Percentiles rank a stretch among this genome's conserved stretches.
Evolutionary conservation across 768 basidiomycete species (phyloP).

Genomic region (Xanthoconium purpureum): DNA sequence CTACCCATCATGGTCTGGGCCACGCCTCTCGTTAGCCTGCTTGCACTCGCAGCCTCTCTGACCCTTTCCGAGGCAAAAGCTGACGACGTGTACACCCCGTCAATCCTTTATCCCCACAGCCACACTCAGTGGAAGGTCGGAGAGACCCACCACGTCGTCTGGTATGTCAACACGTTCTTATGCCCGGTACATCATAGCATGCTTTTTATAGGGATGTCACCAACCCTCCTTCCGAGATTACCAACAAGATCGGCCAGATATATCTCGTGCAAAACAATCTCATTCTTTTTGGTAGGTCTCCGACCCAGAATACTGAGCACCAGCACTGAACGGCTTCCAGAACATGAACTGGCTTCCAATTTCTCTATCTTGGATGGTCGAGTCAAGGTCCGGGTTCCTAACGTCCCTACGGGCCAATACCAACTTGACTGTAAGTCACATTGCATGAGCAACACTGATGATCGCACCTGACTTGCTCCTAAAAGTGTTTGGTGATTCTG

Average conservation of each 20-base stretch:
- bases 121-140: neutral
- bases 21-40: constrained; percentile 1
- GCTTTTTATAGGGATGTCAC: constrained; percentile 29
- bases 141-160: constrained; percentile 14
- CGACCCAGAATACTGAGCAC: neutral
- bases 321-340: constrained; percentile 16
- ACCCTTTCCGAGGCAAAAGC: constrained; percentile 4
- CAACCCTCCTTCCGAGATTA: constrained; percentile 29
- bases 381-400: constrained; percentile 27
- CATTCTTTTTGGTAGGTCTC: constrained; percentile 26
- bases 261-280: constrained; percentile 23
- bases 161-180: constrained; percentile 19
- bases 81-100: constrained; percentile 30
- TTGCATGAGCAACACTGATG: neutral
- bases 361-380: constrained; percentile 32
- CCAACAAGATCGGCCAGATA: constrained; percentile 30
- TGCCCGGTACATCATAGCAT: neutral
- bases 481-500: constrained; percentile 36
- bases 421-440: constrained; percentile 30
- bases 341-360: constrained; percentile 18
- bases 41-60: constrained; percentile 8
- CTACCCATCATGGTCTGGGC: constrained; percentile 1
- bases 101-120: constrained; percentile 18
- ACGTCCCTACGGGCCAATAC: constrained; percentile 31
- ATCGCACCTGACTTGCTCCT: constrained; percentile 1